Evolutionary conservation across 2,329 filamentous ascomycete species (phyloP).

Genomic region (Aspergillus sp.): DNA sequence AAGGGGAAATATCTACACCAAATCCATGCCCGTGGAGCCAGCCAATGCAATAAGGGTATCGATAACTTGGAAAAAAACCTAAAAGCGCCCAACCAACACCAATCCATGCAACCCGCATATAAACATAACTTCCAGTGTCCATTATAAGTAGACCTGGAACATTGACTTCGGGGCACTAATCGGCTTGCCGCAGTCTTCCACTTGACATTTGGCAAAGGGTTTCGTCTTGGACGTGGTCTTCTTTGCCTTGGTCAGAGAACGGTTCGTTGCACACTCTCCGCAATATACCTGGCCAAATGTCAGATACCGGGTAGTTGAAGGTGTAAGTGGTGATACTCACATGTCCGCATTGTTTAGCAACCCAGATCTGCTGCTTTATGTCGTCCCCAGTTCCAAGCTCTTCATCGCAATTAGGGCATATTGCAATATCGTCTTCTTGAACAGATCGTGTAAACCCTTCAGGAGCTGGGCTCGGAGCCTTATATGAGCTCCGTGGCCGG

Average conservation of each 20-base stretch:
- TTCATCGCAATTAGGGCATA: constrained; percentile 85
- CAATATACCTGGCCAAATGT: constrained; percentile 49
- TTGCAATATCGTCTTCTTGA: constrained; percentile 70
- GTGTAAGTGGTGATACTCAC: constrained; percentile 57
- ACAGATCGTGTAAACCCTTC: constrained; percentile 83
- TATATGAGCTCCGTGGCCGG: constrained; percentile 50
- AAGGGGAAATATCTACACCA: constrained; percentile 16
- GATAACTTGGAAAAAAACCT: constrained; percentile 20
- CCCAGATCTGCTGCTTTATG: constrained; percentile 85
- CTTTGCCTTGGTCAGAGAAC: constrained; percentile 41
- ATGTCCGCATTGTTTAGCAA: constrained; percentile 87
- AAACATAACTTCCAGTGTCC: background rate
- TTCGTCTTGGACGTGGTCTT: constrained; percentile 37
- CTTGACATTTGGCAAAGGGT: constrained; percentile 51
- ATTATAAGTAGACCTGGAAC: constrained; percentile 54
- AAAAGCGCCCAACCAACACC: constrained; percentile 21
- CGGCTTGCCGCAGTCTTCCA: constrained; percentile 46
- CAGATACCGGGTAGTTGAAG: constrained; percentile 15
- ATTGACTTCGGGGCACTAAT: constrained; percentile 46
- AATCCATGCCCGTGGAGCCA: constrained; percentile 2
- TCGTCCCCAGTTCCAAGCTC: constrained; percentile 77
- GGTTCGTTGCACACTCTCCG: constrained; percentile 50
- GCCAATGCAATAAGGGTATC: constrained; percentile 26
- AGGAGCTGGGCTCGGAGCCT: constrained; percentile 66
- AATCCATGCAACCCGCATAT: constrained; percentile 22